Conservation (phyloP, 1,284 basidiomycete genomes). For the Fomitopsis schrenkii region DNA sequence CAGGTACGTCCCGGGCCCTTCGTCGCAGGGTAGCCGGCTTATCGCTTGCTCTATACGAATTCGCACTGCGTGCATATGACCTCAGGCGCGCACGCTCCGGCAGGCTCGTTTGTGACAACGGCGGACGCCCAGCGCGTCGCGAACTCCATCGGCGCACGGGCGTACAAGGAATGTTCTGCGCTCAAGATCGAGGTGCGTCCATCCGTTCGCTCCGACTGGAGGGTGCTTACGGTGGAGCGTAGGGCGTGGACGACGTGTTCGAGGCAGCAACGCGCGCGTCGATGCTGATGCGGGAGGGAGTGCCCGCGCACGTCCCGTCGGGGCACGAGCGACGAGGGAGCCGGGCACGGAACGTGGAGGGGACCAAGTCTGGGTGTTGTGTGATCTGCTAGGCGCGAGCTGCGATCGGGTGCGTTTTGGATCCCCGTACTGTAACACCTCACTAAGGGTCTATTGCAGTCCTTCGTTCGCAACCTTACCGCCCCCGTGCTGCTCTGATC, state of each 20-base stretch:
- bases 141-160: constrained; percentile 78
- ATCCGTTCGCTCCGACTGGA: background rate
- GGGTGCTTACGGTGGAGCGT: too few species aligned
- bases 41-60: too few species aligned
- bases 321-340: constrained; percentile 30
- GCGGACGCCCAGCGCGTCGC: constrained; percentile 79
- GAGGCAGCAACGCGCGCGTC: constrained; percentile 92
- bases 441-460: too few species aligned
- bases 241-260: constrained; percentile 91
- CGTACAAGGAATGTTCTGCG: constrained; percentile 92
- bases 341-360: constrained; percentile 40
- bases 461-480: too few species aligned
- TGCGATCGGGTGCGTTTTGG: background rate
- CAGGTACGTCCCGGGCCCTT: constrained; percentile 9
- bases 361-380: constrained; percentile 40
- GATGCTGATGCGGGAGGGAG: constrained; percentile 88
- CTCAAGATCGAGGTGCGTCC: constrained; percentile 68
- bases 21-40: background rate
- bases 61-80: background rate
- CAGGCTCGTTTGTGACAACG: constrained; percentile 52
- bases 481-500: too few species aligned
- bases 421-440: too few species aligned
- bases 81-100: constrained; percentile 1
- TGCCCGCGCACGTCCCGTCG: constrained; percentile 40
- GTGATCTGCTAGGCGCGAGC: constrained; percentile 28